phyloP scores from a whole-genome alignment of 345 rosid genomes.

The Lepidium sativum region DNA sequence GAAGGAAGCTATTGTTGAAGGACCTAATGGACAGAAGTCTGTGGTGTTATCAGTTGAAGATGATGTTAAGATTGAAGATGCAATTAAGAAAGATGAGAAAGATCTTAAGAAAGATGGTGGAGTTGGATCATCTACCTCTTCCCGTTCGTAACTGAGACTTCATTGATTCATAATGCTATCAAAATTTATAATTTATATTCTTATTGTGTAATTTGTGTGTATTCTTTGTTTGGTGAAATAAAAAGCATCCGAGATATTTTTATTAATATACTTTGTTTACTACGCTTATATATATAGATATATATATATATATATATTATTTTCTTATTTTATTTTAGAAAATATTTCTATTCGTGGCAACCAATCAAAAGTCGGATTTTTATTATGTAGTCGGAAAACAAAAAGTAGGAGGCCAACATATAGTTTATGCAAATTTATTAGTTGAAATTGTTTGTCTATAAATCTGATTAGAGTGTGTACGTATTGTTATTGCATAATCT shows the following conservation, averaged over 20 bases:
- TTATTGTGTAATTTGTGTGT: not conserved
- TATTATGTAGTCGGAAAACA: too few species aligned
- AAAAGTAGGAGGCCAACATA: too few species aligned
- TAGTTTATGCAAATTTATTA: too few species aligned
- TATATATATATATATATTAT: too few species aligned
- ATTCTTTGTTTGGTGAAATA: conserved; percentile 17
- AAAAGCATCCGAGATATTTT: not conserved
- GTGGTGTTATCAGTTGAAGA: conserved; percentile 49
- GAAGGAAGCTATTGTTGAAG: conserved; percentile 44
- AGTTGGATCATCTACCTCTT: not conserved
- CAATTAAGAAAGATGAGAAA: conserved; percentile 31
- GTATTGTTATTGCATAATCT: too few species aligned
- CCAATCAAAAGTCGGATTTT: too few species aligned
- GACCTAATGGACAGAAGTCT: conserved; percentile 40
- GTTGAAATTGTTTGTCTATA: too few species aligned
- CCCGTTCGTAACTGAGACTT: conserved; percentile 3
- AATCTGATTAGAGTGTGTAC: too few species aligned
- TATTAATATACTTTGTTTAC: not conserved
- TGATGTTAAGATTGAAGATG: conserved; percentile 43
- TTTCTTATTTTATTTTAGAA: too few species aligned
- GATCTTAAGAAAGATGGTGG: conserved; percentile 1
- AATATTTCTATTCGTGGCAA: too few species aligned
- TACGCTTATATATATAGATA: too few species aligned
- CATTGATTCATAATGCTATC: not conserved
- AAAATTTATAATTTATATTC: not conserved